phyloP scores from a whole-genome alignment of 1,284 basidiomycete genomes.

The Athelia psychrophila region DNA sequence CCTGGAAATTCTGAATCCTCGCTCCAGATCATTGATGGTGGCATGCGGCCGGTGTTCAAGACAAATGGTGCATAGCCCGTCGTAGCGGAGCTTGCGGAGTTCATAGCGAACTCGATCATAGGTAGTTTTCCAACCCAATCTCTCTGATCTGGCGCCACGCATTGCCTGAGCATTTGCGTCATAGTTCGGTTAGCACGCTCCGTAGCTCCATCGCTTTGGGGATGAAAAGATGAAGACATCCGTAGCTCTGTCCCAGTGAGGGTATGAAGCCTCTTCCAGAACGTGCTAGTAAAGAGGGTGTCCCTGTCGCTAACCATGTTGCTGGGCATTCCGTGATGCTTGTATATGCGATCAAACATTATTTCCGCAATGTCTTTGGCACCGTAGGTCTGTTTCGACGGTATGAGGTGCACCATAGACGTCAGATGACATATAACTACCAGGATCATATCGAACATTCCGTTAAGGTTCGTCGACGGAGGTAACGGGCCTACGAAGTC shows the following conservation, averaged over 20 bases:
- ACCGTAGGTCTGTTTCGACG: slow-evolving; percentile 14
- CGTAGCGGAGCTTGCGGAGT: slow-evolving; percentile 23
- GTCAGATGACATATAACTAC: slow-evolving; percentile 33
- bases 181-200: slow-evolving; percentile 20
- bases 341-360: slow-evolving; percentile 19
- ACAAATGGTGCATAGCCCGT: slow-evolving; percentile 35
- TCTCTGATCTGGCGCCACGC: slow-evolving; percentile 20
- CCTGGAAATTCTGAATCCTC: slow-evolving; percentile 16
- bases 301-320: slow-evolving; percentile 10
- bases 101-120: slow-evolving; percentile 14
- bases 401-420: slow-evolving; percentile 27
- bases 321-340: slow-evolving; percentile 10
- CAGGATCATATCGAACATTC: slow-evolving; percentile 25
- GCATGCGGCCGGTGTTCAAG: slow-evolving; percentile 30
- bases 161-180: slow-evolving; percentile 16
- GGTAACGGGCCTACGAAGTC: slow-evolving; percentile 37
- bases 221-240: slow-evolving; percentile 27
- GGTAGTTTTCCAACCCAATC: slow-evolving; percentile 26
- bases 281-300: slow-evolving; percentile 5
- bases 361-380: slow-evolving; percentile 19
- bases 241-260: slow-evolving; percentile 16
- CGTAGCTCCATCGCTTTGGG: slow-evolving; percentile 22
- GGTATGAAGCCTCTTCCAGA: slow-evolving; percentile 8
- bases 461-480: slow-evolving; percentile 20
- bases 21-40: slow-evolving; percentile 26